Base-by-base conservation (phyloP, 2,329 filamentous ascomycete genomes). In the Ascosphaera aggregata region DNA sequence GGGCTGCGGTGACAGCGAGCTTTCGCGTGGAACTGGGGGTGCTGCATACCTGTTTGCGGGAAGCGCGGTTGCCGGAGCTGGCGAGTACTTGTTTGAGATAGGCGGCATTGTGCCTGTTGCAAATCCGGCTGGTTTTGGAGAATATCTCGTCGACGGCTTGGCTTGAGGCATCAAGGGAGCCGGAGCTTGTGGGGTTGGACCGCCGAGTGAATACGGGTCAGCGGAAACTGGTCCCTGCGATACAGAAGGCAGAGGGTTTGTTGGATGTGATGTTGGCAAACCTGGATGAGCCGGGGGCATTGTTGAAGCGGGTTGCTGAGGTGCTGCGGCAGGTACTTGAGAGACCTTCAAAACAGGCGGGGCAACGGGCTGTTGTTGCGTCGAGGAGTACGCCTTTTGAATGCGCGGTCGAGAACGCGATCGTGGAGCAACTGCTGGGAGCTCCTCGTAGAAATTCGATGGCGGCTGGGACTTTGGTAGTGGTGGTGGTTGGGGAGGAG, bases 381-480 rank as follows among this genome's bases (percentile, higher is more conserved):
- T 35, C 35, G 60, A 55, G 34, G 55, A 53, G 45, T 60, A 59
- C 41, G 59, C 55, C 4, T 57, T 59, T 17, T 54, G 50, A 40
- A 51, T 58, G 18, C 65, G 63, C 15, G 72, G 69, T 18, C 75
- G 68, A n/a, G 72, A 66, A 49, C 66, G 75, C 3, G 68, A 56
- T 7, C 22, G 22, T 11, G 22, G 22, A 27, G 22, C 22, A 1
- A 66, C 55, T 39, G 76, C 55, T 1, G 80, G 80, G 17, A 86
- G 61, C 40, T 86, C 80, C 54, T 85, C 80, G 46, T 84, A 86
- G 53, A 86, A 86, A 46, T 67, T 72, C 43, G 57, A 57, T 1
- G 52, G 46, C 17, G 50, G 40, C 36, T 47, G 44, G 37, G 39
- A 8, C 27, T 17, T 4, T 24, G 17, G 18, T 3, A 32, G 19